phyloP scores from a whole-genome alignment of 2,329 filamentous ascomycete species.

The Hypoxylon sp. region DNA sequence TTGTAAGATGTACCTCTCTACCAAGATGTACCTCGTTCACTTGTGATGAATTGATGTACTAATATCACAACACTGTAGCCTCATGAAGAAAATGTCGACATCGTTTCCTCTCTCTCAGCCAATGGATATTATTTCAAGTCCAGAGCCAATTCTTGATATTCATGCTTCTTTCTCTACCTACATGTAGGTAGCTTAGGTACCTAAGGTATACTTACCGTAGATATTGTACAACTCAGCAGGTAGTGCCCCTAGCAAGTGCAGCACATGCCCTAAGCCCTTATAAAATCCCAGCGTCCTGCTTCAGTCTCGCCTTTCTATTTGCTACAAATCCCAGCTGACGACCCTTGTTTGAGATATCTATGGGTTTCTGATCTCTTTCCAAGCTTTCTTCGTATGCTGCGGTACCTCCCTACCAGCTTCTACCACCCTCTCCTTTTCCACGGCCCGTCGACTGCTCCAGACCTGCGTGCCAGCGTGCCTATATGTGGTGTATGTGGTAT shows the following conservation, averaged over 20 bases:
- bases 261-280: too few species aligned
- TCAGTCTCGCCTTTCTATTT: conserved; percentile 25
- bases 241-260: not conserved
- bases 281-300: not conserved
- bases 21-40: conserved; percentile 3
- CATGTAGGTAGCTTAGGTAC: too few species aligned
- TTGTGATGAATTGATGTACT: conserved; percentile 18
- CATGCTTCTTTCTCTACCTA: not conserved
- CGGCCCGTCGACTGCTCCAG: conserved; percentile 20
- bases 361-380: conserved; percentile 7
- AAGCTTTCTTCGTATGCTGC: too few species aligned
- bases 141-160: conserved; percentile 12
- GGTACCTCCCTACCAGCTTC: conserved; percentile 15
- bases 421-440: conserved; percentile 7
- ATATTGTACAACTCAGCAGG: too few species aligned
- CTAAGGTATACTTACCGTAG: too few species aligned
- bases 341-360: conserved; percentile 30
- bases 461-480: too few species aligned
- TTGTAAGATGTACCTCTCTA: conserved; percentile 13
- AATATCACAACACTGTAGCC: conserved; percentile 11
- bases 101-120: not conserved
- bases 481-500: too few species aligned
- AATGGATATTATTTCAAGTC: conserved; percentile 2
- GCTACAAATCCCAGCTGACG: conserved; percentile 27
- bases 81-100: too few species aligned